These are phyloP conservation scores for Cyberlindnera mississippiensis DNA, from an alignment of 805 yeast genomes.

Conservation along the genomic window DNA sequence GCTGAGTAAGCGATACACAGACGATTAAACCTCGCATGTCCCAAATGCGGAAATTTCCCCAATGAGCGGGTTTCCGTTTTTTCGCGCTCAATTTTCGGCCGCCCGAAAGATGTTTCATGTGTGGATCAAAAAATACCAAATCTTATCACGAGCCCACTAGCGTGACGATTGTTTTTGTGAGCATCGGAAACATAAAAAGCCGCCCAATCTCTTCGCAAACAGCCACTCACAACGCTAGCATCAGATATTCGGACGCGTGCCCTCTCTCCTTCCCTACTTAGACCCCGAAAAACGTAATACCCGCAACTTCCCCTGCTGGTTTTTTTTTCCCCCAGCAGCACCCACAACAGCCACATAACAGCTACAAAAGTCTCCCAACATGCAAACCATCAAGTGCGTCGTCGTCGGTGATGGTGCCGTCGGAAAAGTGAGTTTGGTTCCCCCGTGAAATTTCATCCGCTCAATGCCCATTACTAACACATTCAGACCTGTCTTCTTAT, in stretches of 20 bases:
- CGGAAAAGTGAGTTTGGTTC: conserved; percentile 61
- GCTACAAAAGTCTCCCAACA: conserved; percentile 12
- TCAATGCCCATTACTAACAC: conserved; percentile 3
- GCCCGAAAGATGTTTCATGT: conserved; percentile 1
- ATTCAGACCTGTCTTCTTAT: conserved; percentile 82
- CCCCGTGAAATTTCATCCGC: not conserved
- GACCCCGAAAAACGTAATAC: too few relatives aligned
- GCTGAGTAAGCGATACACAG: too few relatives aligned
- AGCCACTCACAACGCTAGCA: not conserved
- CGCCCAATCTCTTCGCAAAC: not conserved
- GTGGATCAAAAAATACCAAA: conserved; percentile 1
- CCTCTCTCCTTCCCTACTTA: too few relatives aligned
- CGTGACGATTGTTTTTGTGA: not conserved
- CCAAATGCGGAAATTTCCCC: too few relatives aligned
- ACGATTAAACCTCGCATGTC: too few relatives aligned
- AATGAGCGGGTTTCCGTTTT: too few relatives aligned
- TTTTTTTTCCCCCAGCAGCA: not conserved
- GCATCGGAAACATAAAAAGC: not conserved
- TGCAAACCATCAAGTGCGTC: conserved; percentile 80
- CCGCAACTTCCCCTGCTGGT: not conserved
- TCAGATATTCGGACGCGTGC: too few relatives aligned
- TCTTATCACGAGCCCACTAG: not conserved
- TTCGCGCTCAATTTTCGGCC: not conserved
- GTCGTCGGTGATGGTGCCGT: conserved; percentile 99
- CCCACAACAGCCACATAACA: not conserved